phyloP scores from a whole-genome alignment of 768 basidiomycete genomes.

The Termitomyces sp. region DNA sequence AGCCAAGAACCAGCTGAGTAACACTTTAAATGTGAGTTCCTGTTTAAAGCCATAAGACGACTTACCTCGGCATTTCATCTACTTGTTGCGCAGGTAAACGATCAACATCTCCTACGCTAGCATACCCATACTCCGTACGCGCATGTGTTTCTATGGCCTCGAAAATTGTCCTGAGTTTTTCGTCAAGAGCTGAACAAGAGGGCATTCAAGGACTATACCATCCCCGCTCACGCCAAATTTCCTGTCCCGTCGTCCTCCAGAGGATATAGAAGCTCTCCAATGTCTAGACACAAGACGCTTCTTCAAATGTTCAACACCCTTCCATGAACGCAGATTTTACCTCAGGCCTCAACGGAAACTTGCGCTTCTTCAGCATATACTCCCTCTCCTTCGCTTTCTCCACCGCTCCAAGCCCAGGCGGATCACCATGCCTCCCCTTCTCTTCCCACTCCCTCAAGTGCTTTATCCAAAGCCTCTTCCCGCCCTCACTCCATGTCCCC shows the following conservation, averaged over 20 bases:
- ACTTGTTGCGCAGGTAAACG: constrained; percentile 18
- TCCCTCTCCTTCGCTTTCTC: constrained; percentile 25
- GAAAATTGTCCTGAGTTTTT: constrained; percentile 28
- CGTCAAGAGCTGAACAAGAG: neutral
- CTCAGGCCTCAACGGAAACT: constrained; percentile 46
- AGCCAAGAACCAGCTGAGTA: constrained; percentile 35
- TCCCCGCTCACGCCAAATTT: constrained; percentile 46
- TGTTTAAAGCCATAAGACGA: constrained; percentile 1
- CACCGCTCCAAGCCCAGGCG: constrained; percentile 27
- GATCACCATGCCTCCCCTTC: constrained; percentile 26
- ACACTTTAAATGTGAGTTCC: neutral
- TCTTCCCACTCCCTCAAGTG: constrained; percentile 37
- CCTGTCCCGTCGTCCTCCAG: constrained; percentile 46
- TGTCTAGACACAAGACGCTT: constrained; percentile 24
- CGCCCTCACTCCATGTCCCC: constrained; percentile 5
- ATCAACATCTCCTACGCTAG: constrained; percentile 34
- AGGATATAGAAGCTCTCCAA: constrained; percentile 49
- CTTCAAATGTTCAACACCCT: neutral
- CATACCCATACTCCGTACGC: constrained; percentile 40
- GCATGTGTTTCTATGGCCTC: constrained; percentile 43
- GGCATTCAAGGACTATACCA: constrained; percentile 25
- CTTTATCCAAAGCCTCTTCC: constrained; percentile 31
- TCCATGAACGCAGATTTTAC: constrained; percentile 20
- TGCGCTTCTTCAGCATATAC: constrained; percentile 25
- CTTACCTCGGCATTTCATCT: constrained; percentile 52